phyloP scores from a whole-genome alignment of 1,284 basidiomycete genomes.

The Tylopilus orsonianus region DNA sequence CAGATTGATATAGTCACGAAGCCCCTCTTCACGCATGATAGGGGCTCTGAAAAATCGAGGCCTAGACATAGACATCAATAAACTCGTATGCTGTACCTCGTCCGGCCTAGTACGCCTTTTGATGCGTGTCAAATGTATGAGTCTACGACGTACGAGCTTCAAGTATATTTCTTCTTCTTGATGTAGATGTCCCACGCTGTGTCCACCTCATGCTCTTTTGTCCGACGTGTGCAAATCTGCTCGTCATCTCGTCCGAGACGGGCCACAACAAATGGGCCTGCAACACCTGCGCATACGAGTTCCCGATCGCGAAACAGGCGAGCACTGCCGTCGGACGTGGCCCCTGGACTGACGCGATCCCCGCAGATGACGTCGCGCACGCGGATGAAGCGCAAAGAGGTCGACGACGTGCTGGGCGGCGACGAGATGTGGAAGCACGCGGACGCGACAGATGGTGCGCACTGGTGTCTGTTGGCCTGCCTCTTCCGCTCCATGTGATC shows the following conservation, averaged over 20 bases:
- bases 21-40: neutral
- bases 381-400: conserved; percentile 79
- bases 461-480: conserved; percentile 5
- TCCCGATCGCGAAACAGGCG: conserved; percentile 84
- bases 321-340: neutral
- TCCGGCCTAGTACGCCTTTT: no score
- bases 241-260: conserved; percentile 77
- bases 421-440: conserved; percentile 96
- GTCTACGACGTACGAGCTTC: no score
- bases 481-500: neutral
- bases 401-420: conserved; percentile 93
- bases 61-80: no score
- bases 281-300: conserved; percentile 94
- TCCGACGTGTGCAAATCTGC: conserved; percentile 90
- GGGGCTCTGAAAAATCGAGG: no score
- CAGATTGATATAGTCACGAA: neutral
- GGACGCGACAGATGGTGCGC: conserved; percentile 79
- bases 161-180: no score
- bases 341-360: neutral
- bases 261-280: conserved; percentile 91
- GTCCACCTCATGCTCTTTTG: conserved; percentile 99
- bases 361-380: conserved; percentile 84
- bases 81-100: no score
- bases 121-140: no score
- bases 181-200: no score